These are phyloP conservation scores for Pichia nakasei DNA, from an alignment of 805 yeast species.

Conservation along the genomic window DNA sequence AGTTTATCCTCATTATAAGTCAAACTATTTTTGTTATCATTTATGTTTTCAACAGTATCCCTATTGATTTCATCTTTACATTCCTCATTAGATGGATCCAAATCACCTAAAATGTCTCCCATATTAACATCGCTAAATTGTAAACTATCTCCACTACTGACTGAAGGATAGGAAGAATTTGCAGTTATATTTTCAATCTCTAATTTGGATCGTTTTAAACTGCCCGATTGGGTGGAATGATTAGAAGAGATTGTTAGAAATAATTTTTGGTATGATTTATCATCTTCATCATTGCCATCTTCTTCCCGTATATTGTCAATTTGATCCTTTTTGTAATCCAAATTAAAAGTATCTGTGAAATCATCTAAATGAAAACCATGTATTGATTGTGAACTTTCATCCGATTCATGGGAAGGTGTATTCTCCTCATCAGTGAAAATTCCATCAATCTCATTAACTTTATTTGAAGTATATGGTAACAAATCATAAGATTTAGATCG, in stretches of 20 bases:
- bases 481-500: slow-evolving; percentile 9
- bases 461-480: background rate
- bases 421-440: background rate
- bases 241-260: background rate
- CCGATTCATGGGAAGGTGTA: background rate
- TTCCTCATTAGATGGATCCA: background rate
- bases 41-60: background rate
- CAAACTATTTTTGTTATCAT: background rate
- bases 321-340: no score
- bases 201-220: background rate
- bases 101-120: slow-evolving; percentile 1
- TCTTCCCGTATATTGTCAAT: no score
- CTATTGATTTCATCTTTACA: no score
- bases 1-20: slow-evolving; percentile 4
- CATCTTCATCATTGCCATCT: background rate
- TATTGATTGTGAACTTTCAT: background rate
- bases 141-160: background rate
- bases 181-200: background rate
- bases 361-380: slow-evolving; percentile 6
- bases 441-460: background rate
- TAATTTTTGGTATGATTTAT: background rate
- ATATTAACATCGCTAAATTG: slow-evolving; percentile 4
- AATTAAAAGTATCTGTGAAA: slow-evolving; percentile 5
- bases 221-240: background rate
- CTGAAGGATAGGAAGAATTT: background rate